Evolutionary conservation across 2,329 filamentous ascomycete species (phyloP), one percentile per base, ranked within the genome.

Genomic region (Fusarium sp.): DNA sequence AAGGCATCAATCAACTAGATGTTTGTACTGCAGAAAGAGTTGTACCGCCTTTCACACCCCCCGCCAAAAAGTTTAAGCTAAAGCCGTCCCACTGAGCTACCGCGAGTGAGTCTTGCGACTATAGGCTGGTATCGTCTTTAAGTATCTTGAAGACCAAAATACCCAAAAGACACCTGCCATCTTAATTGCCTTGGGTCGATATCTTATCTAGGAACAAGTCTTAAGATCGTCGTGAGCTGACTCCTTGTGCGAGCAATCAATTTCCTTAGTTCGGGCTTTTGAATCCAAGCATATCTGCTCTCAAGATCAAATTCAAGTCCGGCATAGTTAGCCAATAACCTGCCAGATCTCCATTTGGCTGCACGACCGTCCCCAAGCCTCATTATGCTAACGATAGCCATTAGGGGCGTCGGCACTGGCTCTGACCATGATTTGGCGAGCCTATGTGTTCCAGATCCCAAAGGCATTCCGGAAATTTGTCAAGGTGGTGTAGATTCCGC

Each of bases 1-100:
- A 37, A 37, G n/a, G 7, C 35, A n/a, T 19, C n/a, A n/a, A n/a
- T n/a, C 17, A n/a, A 37, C 17, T n/a, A n/a, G 35, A 19, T n/a
- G 19, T 19, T 19, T 17, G 17, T 37, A 48, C 8, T n/a, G 19
- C 7, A 23, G 8, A 22, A 22, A 47, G 25, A 19, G 33, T 46
- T 33, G n/a, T 44, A 45, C 49, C 61, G 47, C 55, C 19, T 44
- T 14, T 43, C 19, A 61, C 39, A 40, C 39, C 25, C 15, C 14
- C 6, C 40, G 10, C 32, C 40, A 56, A 37, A n/a, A 10, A n/a
- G 17, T 37, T 37, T 37, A 30, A 30, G 27, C 6, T 13, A 30
- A 6, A 30, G 27, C 27, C 27, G 27, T 30, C 27, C 10, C 27
- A 30, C 17, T 19, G 35, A 37, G 35, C 9, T 33, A 22, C 37